Evolutionary conservation across 306 rosid species (phyloP).

Genomic region (Glycine tomentella): DNA sequence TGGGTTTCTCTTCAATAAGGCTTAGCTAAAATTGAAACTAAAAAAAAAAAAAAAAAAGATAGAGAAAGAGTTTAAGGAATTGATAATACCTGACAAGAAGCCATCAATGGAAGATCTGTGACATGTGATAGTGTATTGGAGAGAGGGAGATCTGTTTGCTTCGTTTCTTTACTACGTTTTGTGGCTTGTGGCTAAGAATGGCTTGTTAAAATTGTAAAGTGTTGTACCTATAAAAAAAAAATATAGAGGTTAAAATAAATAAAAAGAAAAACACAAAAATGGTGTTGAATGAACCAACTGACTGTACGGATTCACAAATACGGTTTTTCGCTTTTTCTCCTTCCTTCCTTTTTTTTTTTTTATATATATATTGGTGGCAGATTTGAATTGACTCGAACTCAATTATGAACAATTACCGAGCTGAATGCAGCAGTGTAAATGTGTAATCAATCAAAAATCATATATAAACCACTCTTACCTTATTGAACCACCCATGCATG

Average conservation of each 20-base stretch:
- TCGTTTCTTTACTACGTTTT: background rate
- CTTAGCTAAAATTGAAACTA: conserved; percentile 15
- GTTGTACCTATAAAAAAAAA: no score
- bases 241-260: no score
- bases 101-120: conserved; percentile 50
- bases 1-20: background rate
- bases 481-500: no score
- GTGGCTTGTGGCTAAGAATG: background rate
- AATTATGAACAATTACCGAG: no score
- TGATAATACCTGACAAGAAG: conserved; percentile 52
- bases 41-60: no score
- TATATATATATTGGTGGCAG: no score
- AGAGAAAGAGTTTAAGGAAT: background rate
- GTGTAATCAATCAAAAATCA: no score
- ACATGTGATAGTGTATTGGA: conserved; percentile 3
- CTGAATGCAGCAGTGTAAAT: no score
- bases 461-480: no score
- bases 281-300: conserved; percentile 20
- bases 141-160: background rate
- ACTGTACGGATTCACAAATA: background rate
- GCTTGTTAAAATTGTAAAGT: no score
- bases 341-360: no score
- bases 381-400: no score
- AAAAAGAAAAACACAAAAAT: background rate
- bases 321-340: background rate